Conservation (phyloP, 164 flowering plant genomes). For the Buxus sempervirens region DNA sequence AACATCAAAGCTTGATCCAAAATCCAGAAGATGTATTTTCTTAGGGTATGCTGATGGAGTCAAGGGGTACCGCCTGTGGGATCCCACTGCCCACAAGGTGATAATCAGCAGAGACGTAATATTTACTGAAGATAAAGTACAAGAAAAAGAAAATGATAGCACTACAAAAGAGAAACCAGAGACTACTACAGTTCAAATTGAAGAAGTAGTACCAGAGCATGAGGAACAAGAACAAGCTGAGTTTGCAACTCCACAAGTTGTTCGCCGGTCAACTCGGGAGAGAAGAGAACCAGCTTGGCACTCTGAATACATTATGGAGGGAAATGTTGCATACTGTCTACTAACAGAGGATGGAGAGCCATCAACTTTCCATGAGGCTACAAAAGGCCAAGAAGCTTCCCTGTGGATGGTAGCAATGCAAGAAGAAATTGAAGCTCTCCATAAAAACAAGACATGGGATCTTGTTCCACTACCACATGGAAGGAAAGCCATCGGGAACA, state of each 20-base stretch:
- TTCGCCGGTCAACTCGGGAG: constrained; percentile 6
- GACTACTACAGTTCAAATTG: too few species aligned
- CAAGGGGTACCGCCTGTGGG: constrained; percentile 16
- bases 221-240: too few species aligned
- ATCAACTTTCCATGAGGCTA: constrained; percentile 13
- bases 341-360: constrained; percentile 19
- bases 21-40: constrained; percentile 18
- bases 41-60: too few species aligned
- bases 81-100: constrained; percentile 14
- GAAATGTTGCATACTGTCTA: constrained; percentile 15
- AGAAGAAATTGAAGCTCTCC: too few species aligned
- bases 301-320: constrained; percentile 4
- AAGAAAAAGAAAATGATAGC: constrained; percentile 5
- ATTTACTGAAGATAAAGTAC: constrained; percentile 10
- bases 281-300: constrained; percentile 5
- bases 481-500: too few species aligned
- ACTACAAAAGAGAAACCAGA: too few species aligned
- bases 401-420: too few species aligned
- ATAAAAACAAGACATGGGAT: too few species aligned
- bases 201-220: too few species aligned
- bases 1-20: constrained; percentile 23
- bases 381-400: too few species aligned
- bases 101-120: constrained; percentile 15
- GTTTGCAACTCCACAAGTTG: background rate
- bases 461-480: too few species aligned